A percentile compares a stretch with the other conserved stretches of the same genome.
Evolutionary conservation across 768 basidiomycete genomes (phyloP).

Genomic region (Lactifluus pinguis): DNA sequence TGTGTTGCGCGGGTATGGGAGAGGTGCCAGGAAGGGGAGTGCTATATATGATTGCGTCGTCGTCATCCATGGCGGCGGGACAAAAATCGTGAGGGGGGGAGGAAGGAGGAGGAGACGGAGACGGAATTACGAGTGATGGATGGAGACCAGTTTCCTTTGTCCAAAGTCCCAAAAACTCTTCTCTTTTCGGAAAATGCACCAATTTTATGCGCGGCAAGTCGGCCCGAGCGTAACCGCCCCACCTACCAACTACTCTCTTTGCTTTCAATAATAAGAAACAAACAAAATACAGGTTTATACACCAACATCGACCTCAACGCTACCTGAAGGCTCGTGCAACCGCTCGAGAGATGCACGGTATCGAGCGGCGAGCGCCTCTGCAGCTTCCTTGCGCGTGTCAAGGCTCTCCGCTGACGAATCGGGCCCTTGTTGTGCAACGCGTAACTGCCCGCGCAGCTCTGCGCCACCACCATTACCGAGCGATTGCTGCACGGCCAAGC

Average conservation of each 20-base stretch:
- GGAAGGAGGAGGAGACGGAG: neutral
- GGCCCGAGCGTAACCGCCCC: neutral
- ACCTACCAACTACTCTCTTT: neutral
- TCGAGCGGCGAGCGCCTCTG: conserved; percentile 14
- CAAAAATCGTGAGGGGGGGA: neutral
- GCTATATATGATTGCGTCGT: conserved; percentile 16
- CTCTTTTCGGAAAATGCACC: too few species aligned
- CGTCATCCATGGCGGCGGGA: conserved; percentile 13
- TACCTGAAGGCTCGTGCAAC: neutral
- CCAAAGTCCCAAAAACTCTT: too few species aligned
- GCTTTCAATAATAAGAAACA: neutral
- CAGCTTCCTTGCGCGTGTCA: conserved; percentile 17
- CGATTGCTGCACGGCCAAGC: conserved; percentile 1
- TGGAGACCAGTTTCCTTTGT: neutral
- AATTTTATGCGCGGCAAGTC: neutral
- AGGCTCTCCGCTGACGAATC: conserved; percentile 16
- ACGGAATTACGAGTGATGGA: neutral
- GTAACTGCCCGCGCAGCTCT: neutral
- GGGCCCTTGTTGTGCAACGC: conserved; percentile 1
- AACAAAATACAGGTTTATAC: neutral
- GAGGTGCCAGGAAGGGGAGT: conserved; percentile 14
- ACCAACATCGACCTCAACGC: neutral
- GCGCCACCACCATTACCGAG: neutral
- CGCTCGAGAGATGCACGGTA: conserved; percentile 14
- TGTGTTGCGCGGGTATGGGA: neutral